phyloP scores from a whole-genome alignment of 495 filamentous ascomycete genomes.

The Neurospora tetrasperma region DNA sequence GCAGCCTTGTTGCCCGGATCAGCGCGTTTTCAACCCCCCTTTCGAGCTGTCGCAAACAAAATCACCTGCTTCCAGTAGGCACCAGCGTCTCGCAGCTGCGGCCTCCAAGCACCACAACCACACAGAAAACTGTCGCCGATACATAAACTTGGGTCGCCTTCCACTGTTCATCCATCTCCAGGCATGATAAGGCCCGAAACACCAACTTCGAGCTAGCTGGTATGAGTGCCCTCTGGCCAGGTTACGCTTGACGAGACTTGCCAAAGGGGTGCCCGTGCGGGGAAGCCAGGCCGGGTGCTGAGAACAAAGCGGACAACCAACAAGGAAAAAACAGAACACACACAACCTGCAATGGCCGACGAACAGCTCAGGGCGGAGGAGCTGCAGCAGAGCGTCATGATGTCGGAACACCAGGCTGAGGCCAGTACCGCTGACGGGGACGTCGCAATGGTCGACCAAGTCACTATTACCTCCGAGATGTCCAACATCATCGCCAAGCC shows the following conservation, averaged over 20 bases:
- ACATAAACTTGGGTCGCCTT: neutral
- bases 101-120: neutral
- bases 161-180: conserved; percentile 3
- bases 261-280: conserved; percentile 2
- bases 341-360: conserved; percentile 29
- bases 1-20: neutral
- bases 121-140: neutral
- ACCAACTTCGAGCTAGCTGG: conserved; percentile 1
- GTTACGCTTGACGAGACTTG: conserved; percentile 14
- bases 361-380: conserved; percentile 42
- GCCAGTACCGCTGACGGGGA: conserved; percentile 16
- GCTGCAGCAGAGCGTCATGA: conserved; percentile 38
- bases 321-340: conserved; percentile 2
- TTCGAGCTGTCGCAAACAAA: neutral
- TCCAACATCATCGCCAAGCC: conserved; percentile 34
- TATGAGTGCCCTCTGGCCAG: conserved; percentile 12
- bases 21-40: conserved; percentile 5
- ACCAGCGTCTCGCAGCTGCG: neutral
- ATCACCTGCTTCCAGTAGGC: neutral
- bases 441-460: conserved; percentile 26
- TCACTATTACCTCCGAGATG: conserved; percentile 24
- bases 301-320: neutral
- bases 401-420: conserved; percentile 30
- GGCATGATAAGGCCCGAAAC: conserved; percentile 12
- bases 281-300: neutral